Evolutionary conservation across 345 rosid genomes (phyloP).

Genomic region (Rhodamnia rubescens): DNA sequence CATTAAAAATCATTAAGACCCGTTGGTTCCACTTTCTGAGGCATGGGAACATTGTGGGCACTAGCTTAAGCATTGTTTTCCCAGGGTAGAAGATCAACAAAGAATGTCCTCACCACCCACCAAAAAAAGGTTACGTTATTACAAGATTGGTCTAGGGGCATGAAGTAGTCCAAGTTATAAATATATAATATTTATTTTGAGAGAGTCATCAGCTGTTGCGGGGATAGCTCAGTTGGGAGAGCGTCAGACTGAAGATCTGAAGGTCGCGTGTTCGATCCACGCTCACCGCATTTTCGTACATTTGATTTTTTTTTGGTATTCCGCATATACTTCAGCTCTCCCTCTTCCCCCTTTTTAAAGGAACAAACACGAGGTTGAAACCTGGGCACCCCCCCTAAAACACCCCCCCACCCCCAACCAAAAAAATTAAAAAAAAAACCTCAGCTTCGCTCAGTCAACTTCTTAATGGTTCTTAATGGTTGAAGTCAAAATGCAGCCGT

Average conservation of each 20-base stretch:
- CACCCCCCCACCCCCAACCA: too few relatives aligned
- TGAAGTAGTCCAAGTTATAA: too few relatives aligned
- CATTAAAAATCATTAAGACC: background rate
- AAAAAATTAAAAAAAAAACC: too few relatives aligned
- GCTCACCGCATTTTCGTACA: constrained; percentile 50
- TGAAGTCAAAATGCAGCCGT: background rate
- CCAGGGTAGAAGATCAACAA: background rate
- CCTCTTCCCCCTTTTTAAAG: too few relatives aligned
- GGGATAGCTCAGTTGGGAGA: constrained; percentile 96
- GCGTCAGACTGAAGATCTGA: constrained; percentile 99
- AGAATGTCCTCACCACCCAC: background rate
- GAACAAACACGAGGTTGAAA: too few relatives aligned
- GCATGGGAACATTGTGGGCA: background rate
- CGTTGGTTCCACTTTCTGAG: background rate
- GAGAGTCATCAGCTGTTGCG: background rate
- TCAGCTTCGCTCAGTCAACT: background rate
- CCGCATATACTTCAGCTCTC: too few relatives aligned
- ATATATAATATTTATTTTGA: too few relatives aligned
- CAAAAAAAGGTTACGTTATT: too few relatives aligned
- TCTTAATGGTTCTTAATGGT: background rate
- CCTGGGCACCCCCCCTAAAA: too few relatives aligned
- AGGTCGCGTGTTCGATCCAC: constrained; percentile 98
- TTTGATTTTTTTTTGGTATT: too few relatives aligned
- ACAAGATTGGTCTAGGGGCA: too few relatives aligned
- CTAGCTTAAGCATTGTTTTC: background rate